phyloP scores from a whole-genome alignment of 164 flowering plant species.

The Macadamia tetraphylla region DNA sequence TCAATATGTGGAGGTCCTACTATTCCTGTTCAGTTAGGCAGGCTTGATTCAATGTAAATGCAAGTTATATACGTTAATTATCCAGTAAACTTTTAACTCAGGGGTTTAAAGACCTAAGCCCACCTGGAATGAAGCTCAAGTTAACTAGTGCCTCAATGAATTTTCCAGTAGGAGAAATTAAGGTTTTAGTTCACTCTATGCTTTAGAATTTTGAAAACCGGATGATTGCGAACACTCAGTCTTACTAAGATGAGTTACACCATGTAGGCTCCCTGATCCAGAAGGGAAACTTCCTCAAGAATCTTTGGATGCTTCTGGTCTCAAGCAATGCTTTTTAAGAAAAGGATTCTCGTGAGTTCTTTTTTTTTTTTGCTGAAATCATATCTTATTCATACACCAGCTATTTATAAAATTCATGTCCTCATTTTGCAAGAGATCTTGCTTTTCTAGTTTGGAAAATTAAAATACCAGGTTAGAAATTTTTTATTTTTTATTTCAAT shows the following conservation, averaged over 20 bases:
- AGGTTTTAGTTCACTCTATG: not conserved
- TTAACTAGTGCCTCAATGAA: not conserved
- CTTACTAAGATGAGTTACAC: constrained; percentile 2
- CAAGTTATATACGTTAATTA: not conserved
- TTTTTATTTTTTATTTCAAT: no score
- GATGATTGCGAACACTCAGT: not conserved
- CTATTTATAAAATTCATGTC: not conserved
- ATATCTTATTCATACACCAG: not conserved
- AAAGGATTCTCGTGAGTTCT: constrained; percentile 91
- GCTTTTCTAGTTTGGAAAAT: not conserved
- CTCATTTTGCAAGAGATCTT: not conserved
- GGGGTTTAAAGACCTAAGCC: not conserved
- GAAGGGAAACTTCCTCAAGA: constrained; percentile 85
- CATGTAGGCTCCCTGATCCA: constrained; percentile 70
- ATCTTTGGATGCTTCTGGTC: constrained; percentile 60
- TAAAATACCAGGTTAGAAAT: no score
- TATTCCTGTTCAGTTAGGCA: constrained; percentile 67
- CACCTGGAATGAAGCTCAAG: not conserved
- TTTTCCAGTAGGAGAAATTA: not conserved
- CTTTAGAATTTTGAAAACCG: not conserved
- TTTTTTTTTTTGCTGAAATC: not conserved
- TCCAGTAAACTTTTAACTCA: not conserved
- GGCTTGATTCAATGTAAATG: constrained; percentile 69
- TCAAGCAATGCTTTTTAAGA: constrained; percentile 65
- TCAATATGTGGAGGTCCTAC: constrained; percentile 80